phyloP scores from a whole-genome alignment of 1,284 basidiomycete genomes.

The Melampsora americana region DNA sequence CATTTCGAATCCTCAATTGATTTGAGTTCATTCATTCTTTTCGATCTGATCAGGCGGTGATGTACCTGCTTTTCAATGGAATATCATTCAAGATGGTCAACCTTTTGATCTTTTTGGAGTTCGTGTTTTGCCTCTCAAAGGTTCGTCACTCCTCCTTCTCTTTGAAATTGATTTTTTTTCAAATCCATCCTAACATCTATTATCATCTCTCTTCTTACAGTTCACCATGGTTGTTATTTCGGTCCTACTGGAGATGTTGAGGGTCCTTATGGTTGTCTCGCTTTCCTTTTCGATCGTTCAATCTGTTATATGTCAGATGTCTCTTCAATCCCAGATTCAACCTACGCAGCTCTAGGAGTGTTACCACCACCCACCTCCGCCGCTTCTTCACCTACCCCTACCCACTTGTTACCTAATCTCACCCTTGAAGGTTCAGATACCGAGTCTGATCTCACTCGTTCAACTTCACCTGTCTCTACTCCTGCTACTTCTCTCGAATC shows the following conservation, averaged over 20 bases:
- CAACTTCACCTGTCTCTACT: background rate
- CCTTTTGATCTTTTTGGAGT: conserved; percentile 67
- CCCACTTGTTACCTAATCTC: background rate
- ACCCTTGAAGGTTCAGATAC: background rate
- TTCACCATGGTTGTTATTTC: conserved; percentile 57
- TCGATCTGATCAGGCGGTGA: conserved; percentile 50
- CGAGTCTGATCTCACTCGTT: background rate
- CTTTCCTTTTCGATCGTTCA: conserved; percentile 67
- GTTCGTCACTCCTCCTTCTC: conserved; percentile 58
- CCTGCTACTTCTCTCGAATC: background rate
- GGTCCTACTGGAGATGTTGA: conserved; percentile 51
- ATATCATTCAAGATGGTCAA: conserved; percentile 65
- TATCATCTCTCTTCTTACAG: conserved; percentile 53
- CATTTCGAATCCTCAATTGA: background rate
- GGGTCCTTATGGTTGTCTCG: conserved; percentile 67
- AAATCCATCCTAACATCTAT: too few species aligned
- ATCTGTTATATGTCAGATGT: conserved; percentile 72
- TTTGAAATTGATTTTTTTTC: too few species aligned
- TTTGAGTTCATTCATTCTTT: too few species aligned
- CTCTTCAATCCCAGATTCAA: conserved; percentile 67
- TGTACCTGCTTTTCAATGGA: conserved; percentile 75
- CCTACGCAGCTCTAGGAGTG: conserved; percentile 61
- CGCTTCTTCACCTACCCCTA: conserved; percentile 49
- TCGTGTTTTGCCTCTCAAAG: conserved; percentile 65
- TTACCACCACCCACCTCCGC: conserved; percentile 42